Conservation (phyloP, 164 flowering plant genomes). For the Nelumbo lutea region DNA sequence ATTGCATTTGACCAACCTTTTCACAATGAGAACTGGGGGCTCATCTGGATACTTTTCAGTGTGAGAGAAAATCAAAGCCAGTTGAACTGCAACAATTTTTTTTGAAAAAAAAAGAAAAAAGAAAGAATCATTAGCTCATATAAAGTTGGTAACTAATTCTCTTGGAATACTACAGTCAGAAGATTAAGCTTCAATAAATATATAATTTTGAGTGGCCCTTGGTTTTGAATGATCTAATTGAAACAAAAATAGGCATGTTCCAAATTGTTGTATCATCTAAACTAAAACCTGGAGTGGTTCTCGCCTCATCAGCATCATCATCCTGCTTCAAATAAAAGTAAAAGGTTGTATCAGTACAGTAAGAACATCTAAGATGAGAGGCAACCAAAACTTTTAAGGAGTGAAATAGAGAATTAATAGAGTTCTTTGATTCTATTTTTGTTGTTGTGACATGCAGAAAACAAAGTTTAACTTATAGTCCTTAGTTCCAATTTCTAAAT, state of each 20-base stretch:
- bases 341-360: conserved; percentile 3
- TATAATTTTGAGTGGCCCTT: background rate
- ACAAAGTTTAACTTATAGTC: background rate
- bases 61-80: conserved; percentile 86
- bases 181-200: background rate
- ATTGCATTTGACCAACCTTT: conserved; percentile 41
- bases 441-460: background rate
- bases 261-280: background rate
- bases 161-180: background rate
- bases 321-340: conserved; percentile 45
- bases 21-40: conserved; percentile 72
- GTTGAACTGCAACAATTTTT: conserved; percentile 52
- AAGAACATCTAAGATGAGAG: conserved; percentile 5
- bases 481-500: background rate
- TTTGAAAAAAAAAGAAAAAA: conserved; percentile 5
- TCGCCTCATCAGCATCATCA: conserved; percentile 62
- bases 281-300: conserved; percentile 51
- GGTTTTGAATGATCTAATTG: background rate
- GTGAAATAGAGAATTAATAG: background rate
- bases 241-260: background rate
- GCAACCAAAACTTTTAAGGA: background rate
- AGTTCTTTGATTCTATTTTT: background rate
- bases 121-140: conserved; percentile 6
- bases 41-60: conserved; percentile 97
- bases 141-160: background rate